These are phyloP conservation scores for Aspergillus affinis DNA, from an alignment of 495 filamentous ascomycete species.

Conservation along the genomic window DNA sequence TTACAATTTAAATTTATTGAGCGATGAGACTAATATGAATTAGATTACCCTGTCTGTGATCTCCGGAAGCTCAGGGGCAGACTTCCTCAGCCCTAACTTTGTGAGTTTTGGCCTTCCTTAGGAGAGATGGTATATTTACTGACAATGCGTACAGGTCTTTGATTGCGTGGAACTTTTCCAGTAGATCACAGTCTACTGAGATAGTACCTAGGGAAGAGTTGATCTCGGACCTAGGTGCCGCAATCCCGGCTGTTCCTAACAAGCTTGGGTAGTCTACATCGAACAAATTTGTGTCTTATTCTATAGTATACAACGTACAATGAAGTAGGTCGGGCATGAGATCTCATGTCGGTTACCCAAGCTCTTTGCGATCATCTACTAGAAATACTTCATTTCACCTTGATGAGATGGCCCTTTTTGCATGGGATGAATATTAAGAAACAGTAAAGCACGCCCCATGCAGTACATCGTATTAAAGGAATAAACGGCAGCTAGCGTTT, in stretches of 20 bases:
- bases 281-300: too few species aligned
- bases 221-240: not conserved
- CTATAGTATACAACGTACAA: too few species aligned
- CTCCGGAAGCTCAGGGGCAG: constrained; percentile 56
- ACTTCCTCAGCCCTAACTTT: constrained; percentile 59
- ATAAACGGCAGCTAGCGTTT: too few species aligned
- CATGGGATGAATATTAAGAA: too few species aligned
- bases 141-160: constrained; percentile 44
- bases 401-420: too few species aligned
- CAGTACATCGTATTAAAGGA: too few species aligned
- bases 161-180: constrained; percentile 56
- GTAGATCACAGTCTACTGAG: constrained; percentile 10
- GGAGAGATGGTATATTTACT: not conserved
- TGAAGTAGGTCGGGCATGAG: too few species aligned
- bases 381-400: too few species aligned
- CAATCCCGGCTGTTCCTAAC: not conserved
- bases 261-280: too few species aligned
- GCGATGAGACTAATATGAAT: not conserved
- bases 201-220: not conserved
- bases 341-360: too few species aligned
- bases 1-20: not conserved
- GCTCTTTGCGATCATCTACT: too few species aligned
- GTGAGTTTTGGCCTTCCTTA: constrained; percentile 37
- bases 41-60: constrained; percentile 57
- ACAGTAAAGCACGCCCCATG: too few species aligned